phyloP scores from a whole-genome alignment of 805 yeast species.

The Wickerhamiella musiphila region DNA sequence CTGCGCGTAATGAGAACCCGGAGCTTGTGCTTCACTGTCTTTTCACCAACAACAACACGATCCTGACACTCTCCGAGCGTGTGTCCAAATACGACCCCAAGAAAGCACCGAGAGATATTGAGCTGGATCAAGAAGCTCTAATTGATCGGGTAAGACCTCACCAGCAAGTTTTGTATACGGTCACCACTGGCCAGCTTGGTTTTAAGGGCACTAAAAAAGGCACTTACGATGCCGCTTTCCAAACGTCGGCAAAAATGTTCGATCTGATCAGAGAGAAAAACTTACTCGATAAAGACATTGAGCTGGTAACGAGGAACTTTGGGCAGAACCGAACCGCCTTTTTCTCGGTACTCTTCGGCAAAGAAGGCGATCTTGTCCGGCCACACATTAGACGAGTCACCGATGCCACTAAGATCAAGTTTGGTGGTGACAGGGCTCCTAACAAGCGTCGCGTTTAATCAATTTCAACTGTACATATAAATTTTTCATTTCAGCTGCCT shows the following conservation, averaged over 20 bases:
- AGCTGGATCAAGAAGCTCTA: conserved; percentile 40
- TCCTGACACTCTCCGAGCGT: conserved; percentile 43
- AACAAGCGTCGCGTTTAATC: conserved; percentile 36
- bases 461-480: not conserved
- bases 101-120: conserved; percentile 34
- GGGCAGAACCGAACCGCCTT: conserved; percentile 88
- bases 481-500: too few relatives aligned
- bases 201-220: conserved; percentile 81
- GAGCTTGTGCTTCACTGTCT: conserved; percentile 60
- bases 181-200: conserved; percentile 75
- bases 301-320: conserved; percentile 60
- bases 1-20: too few relatives aligned
- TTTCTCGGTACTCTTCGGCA: conserved; percentile 65
- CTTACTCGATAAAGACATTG: conserved; percentile 43
- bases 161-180: conserved; percentile 48
- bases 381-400: conserved; percentile 50
- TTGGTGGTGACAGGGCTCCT: conserved; percentile 86
- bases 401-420: conserved; percentile 68
- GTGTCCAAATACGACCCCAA: conserved; percentile 29
- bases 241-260: conserved; percentile 59
- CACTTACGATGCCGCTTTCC: conserved; percentile 86
- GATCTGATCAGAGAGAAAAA: conserved; percentile 48
- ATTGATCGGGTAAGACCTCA: conserved; percentile 65
- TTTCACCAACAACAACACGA: conserved; percentile 72
- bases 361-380: conserved; percentile 62